These are phyloP conservation scores for Aspergillus quadricinctus DNA, from an alignment of 2,329 filamentous ascomycete genomes.

Conservation along the genomic window DNA sequence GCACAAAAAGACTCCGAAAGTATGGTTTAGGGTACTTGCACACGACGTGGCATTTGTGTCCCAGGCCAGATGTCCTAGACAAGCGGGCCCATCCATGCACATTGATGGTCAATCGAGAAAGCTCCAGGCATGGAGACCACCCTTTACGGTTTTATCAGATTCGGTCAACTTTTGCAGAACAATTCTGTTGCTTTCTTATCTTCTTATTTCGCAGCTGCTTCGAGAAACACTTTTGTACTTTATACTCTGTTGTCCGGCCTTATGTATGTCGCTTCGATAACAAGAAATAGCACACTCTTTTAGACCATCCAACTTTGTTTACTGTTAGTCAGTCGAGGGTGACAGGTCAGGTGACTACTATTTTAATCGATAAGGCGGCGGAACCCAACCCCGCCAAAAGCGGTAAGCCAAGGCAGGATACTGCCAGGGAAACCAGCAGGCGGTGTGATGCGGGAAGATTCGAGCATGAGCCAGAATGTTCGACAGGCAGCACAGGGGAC, in stretches of 20 bases:
- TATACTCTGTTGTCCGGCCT: not conserved
- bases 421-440: slow-evolving; percentile 16
- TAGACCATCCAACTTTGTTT: not conserved
- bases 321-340: not conserved
- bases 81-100: not conserved
- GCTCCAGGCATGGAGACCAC: not conserved
- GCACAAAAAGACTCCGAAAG: not conserved
- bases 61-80: not conserved
- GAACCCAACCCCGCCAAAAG: slow-evolving; percentile 16
- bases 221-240: not conserved
- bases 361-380: slow-evolving; percentile 17
- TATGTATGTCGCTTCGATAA: not conserved
- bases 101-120: not conserved
- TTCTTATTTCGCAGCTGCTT: not conserved
- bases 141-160: not conserved
- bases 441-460: slow-evolving; percentile 24
- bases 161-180: not conserved
- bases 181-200: not conserved
- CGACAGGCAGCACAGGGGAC: slow-evolving; percentile 20
- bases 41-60: not conserved
- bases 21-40: not conserved
- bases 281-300: not conserved
- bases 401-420: slow-evolving; percentile 11
- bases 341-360: not conserved
- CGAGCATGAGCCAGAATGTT: slow-evolving; percentile 39